Percentiles rank a stretch among this genome's conserved stretches.
These are phyloP conservation scores for Lindgomyces ingoldianus DNA, from an alignment of 495 filamentous ascomycete genomes.

Conservation along the genomic window DNA sequence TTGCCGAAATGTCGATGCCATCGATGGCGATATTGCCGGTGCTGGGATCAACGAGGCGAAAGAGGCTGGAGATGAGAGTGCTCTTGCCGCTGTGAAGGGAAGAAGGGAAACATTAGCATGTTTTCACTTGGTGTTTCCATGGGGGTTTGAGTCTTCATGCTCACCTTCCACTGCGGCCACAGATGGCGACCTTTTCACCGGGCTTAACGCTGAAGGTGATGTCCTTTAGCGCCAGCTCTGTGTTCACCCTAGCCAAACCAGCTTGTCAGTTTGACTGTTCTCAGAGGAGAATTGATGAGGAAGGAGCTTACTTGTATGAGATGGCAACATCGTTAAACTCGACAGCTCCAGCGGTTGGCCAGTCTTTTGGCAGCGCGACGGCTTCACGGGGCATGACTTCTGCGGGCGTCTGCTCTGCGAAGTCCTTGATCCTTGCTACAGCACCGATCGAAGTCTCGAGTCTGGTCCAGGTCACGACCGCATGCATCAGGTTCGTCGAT, in stretches of 20 bases:
- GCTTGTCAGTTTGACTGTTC: no score
- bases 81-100: constrained; percentile 16
- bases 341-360: constrained; percentile 16
- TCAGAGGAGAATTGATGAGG: no score
- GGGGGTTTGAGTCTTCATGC: not conserved
- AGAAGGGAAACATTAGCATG: no score
- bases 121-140: no score
- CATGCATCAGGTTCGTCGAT: not conserved
- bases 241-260: no score
- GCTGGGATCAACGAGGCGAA: constrained; percentile 47
- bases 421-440: constrained; percentile 41
- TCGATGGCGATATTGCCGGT: constrained; percentile 58
- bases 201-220: constrained; percentile 54
- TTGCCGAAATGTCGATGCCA: constrained; percentile 51
- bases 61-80: constrained; percentile 50
- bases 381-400: constrained; percentile 40
- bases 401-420: constrained; percentile 29
- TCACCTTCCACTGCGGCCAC: constrained; percentile 57
- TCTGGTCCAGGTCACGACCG: not conserved
- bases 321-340: constrained; percentile 11
- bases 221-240: constrained; percentile 53
- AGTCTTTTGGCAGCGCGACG: constrained; percentile 27
- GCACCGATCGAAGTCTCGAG: not conserved
- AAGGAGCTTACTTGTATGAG: constrained; percentile 20
- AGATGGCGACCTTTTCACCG: constrained; percentile 59